A percentile compares a stretch with the other conserved stretches of the same genome.
These are phyloP conservation scores for Leccinum pachyderme DNA, from an alignment of 1,284 basidiomycete genomes.

Conservation along the genomic window DNA sequence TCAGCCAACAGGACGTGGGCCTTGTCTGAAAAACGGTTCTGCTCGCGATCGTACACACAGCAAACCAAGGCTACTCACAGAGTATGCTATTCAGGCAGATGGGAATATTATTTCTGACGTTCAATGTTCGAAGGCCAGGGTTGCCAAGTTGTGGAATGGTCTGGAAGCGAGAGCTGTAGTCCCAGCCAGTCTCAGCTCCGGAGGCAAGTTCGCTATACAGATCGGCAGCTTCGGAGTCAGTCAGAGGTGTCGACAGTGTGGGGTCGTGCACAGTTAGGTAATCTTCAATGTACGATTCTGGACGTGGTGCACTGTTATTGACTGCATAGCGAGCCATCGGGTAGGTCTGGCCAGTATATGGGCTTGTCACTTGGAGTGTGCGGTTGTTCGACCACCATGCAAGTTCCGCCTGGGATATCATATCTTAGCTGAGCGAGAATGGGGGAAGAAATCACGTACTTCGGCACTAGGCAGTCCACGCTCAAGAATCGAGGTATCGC, in stretches of 20 bases:
- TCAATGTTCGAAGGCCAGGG: slow-evolving; percentile 67
- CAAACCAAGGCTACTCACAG: slow-evolving; percentile 46
- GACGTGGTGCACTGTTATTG: slow-evolving; percentile 83
- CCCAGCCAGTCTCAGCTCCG: slow-evolving; percentile 82
- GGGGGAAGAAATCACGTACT: slow-evolving; percentile 29
- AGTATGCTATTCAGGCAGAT: slow-evolving; percentile 85
- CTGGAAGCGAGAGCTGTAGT: slow-evolving; percentile 45
- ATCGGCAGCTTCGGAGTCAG: slow-evolving; percentile 55
- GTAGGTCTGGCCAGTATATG: slow-evolving; percentile 66
- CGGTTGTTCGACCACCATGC: slow-evolving; percentile 82
- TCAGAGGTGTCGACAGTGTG: slow-evolving; percentile 51
- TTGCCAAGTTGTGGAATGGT: slow-evolving; percentile 47
- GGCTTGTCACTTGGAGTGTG: slow-evolving; percentile 69
- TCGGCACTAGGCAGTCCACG: slow-evolving; percentile 66
- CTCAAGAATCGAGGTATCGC: slow-evolving; percentile 61
- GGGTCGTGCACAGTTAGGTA: slow-evolving; percentile 74
- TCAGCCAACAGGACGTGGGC: slow-evolving; percentile 61
- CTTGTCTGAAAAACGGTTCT: slow-evolving; percentile 50
- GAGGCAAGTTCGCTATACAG: slow-evolving; percentile 89
- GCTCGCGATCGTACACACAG: not conserved
- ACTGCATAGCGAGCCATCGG: slow-evolving; percentile 74
- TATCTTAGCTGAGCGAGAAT: slow-evolving; percentile 35
- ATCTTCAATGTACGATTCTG: slow-evolving; percentile 81
- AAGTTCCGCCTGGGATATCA: slow-evolving; percentile 60
- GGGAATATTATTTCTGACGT: slow-evolving; percentile 68